Conservation (phyloP, 2,329 filamentous ascomycete genomes). For the Aspergillus pseudonomiae region DNA sequence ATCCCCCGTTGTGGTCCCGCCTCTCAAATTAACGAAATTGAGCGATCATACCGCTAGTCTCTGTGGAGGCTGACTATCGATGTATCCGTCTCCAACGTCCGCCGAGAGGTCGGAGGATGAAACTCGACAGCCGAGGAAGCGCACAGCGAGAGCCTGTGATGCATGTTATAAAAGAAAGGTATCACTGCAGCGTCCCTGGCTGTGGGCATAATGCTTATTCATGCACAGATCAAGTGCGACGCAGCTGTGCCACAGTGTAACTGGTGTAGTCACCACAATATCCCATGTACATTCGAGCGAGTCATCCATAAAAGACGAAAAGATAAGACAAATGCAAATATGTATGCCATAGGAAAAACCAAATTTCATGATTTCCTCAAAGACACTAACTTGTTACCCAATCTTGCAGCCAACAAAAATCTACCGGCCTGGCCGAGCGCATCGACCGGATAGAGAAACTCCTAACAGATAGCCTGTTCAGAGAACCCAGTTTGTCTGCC, state of each 20-base stretch:
- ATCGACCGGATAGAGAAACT: constrained; percentile 47
- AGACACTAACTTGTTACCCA: neutral
- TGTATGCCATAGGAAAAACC: constrained; percentile 20
- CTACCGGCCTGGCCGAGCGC: constrained; percentile 39
- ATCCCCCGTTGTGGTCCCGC: neutral
- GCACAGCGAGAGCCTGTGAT: constrained; percentile 49
- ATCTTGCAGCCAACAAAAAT: constrained; percentile 25
- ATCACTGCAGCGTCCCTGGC: constrained; percentile 11
- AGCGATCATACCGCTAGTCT: neutral
- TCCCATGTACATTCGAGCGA: constrained; percentile 52
- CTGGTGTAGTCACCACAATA: constrained; percentile 54
- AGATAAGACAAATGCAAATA: constrained; percentile 22
- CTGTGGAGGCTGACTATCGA: constrained; percentile 3
- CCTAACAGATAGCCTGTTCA: constrained; percentile 34
- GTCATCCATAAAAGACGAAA: constrained; percentile 34
- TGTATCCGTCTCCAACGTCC: constrained; percentile 22
- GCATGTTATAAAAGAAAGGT: constrained; percentile 56
- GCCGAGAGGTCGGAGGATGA: constrained; percentile 27
- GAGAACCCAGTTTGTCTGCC: constrained; percentile 26
- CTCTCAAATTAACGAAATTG: neutral
- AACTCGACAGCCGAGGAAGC: constrained; percentile 21
- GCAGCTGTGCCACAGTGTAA: constrained; percentile 49
- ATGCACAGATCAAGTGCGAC: constrained; percentile 55
- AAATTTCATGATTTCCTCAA: neutral
- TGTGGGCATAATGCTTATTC: constrained; percentile 4